A percentile compares a stretch with the other conserved stretches of the same genome.
phyloP scores from a whole-genome alignment of 1,284 basidiomycete genomes.

The Exsudoporus floridanus region DNA sequence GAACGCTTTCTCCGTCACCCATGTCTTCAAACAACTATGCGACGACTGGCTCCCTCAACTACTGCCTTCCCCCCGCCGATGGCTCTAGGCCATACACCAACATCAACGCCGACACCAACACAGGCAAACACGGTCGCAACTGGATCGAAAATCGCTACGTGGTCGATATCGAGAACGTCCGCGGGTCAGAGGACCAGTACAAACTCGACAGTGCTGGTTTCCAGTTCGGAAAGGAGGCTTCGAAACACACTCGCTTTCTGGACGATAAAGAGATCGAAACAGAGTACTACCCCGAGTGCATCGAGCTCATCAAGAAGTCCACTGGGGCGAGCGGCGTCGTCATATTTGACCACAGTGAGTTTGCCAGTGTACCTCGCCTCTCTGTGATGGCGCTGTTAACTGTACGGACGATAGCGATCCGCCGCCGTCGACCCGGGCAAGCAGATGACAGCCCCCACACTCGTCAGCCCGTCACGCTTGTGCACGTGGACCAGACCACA shows the following conservation, averaged over 20 bases:
- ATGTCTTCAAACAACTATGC: conserved; percentile 23
- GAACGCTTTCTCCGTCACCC: background rate
- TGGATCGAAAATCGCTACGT: conserved; percentile 15
- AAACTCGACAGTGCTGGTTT: conserved; percentile 53
- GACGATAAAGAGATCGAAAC: conserved; percentile 45
- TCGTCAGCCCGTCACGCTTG: conserved; percentile 49
- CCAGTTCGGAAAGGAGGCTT: conserved; percentile 38
- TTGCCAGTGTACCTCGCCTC: background rate
- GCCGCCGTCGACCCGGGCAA: conserved; percentile 43
- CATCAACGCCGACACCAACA: conserved; percentile 14
- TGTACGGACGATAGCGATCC: conserved; percentile 33
- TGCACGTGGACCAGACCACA: conserved; percentile 57
- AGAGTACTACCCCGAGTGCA: conserved; percentile 52
- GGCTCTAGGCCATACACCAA: conserved; percentile 18
- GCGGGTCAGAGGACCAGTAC: conserved; percentile 44
- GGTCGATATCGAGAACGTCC: conserved; percentile 39
- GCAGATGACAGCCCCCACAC: conserved; percentile 41
- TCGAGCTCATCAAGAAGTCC: conserved; percentile 49
- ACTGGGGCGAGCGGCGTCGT: conserved; percentile 52
- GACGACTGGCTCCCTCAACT: conserved; percentile 20
- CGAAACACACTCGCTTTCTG: conserved; percentile 34
- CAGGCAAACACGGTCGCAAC: conserved; percentile 10
- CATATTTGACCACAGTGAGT: conserved; percentile 57
- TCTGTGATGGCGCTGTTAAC: background rate
- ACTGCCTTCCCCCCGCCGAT: conserved; percentile 21